Base-by-base conservation (phyloP, 805 yeast species). In the Hyphopichia homilentoma region DNA sequence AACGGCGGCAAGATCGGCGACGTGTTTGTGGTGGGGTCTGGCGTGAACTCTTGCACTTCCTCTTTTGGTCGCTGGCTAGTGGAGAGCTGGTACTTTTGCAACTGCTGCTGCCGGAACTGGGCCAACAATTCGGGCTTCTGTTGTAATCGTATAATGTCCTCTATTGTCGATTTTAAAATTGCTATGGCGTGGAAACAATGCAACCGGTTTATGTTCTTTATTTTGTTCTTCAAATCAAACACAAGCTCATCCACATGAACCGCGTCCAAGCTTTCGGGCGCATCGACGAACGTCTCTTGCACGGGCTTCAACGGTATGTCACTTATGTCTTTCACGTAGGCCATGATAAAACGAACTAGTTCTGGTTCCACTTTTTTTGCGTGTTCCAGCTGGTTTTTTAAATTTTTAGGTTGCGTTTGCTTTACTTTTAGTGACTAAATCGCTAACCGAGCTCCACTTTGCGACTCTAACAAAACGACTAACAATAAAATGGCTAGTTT, bases 231-330 rank as follows among this genome's bases (percentile, higher is more conserved):
- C 8, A 65, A 38, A 34, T 64, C 70, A 33, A 57, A 52, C 13
- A 49, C 50, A n/a, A 66, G 43, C 23, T 65, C 70, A 17, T 51
- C 53, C 13, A 58, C 35, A 21, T 44, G 39, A 14, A 63, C 58
- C 28, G 62, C 70, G 4, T 53, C 61, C 5, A 61, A 41, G 26
- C 49, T 42, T 16, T 30, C 35, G 2, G 72, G 71, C 18, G 54
- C 68, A 43, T 66, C 71, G 22, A 54, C 60, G 46, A 66, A 65
- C 12, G 72, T 64, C 41, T 63, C 65, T 29, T 50, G 57, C 4
- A 58, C 51, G 14, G 53, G 52, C 34, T 65, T 65, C 38, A 65
- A 54, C 28, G 64, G 68, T 16, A 65, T 48, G 19, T 64, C 70
- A 24, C 20, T 25, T 4, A 28, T 34, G 27, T 34, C 35, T 13